phyloP scores from a whole-genome alignment of 78 protist species.

The Emiliania huxleyi region DNA sequence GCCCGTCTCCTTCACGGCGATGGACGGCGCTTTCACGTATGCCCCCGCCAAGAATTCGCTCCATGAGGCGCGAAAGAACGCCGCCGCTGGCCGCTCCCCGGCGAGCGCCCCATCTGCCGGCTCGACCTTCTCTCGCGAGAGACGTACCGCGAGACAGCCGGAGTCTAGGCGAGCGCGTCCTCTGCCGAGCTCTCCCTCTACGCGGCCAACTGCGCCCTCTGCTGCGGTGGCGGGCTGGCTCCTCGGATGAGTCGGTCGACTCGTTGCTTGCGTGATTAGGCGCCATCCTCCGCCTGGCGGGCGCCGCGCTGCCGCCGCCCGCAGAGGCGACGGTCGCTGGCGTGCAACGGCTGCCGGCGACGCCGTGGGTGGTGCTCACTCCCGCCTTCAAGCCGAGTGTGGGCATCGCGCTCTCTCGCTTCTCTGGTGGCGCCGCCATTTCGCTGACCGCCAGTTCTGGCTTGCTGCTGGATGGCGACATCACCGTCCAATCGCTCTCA shows the following conservation, averaged over 20 bases:
- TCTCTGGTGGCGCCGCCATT: neutral
- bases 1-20: constrained; percentile 45
- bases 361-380: neutral
- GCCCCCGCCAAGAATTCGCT: constrained; percentile 52
- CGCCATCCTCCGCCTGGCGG: neutral
- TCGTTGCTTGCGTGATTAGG: too few species aligned
- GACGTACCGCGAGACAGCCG: too few species aligned
- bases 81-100: neutral
- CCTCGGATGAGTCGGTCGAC: too few species aligned
- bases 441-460: neutral
- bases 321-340: neutral
- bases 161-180: too few species aligned
- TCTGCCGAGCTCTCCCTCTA: too few species aligned
- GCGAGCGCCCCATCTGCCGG: constrained; percentile 26
- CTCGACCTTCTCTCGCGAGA: neutral
- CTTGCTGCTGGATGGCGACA: neutral
- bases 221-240: too few species aligned
- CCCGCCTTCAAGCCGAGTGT: neutral
- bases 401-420: neutral
- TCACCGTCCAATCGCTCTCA: neutral
- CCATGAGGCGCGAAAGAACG: constrained; percentile 43
- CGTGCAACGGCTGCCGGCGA: neutral
- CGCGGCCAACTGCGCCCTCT: too few species aligned
- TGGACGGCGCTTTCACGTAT: constrained; percentile 22
- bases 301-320: neutral